Percentiles rank a stretch among this genome's conserved stretches.
Conservation (phyloP, 176 grass and related monocot species). For the Triticum timopheevii region DNA sequence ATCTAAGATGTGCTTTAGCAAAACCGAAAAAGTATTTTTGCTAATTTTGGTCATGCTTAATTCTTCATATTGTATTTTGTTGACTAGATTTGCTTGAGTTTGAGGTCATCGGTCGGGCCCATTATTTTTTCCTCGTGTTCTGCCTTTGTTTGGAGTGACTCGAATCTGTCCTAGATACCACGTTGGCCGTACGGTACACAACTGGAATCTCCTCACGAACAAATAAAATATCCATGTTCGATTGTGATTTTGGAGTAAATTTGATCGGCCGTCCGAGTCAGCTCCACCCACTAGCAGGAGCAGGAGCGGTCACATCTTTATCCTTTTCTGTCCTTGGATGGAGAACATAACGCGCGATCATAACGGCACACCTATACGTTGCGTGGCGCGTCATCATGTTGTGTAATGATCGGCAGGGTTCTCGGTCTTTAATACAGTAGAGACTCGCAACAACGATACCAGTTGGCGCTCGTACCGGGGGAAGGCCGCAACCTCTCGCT, state of each 20-base stretch:
- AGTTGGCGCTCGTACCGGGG: not conserved
- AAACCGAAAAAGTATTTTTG: too few relatives aligned
- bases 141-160: too few relatives aligned
- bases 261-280: not conserved
- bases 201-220: not conserved
- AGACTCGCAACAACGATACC: not conserved
- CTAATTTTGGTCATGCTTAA: too few relatives aligned
- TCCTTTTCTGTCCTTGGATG: not conserved
- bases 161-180: not conserved
- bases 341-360: too few relatives aligned
- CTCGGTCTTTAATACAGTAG: too few relatives aligned
- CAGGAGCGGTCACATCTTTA: not conserved
- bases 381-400: too few relatives aligned
- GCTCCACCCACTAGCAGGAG: not conserved
- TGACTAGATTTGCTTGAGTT: too few relatives aligned
- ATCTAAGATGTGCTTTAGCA: too few relatives aligned
- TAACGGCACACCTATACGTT: not conserved
- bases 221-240: not conserved
- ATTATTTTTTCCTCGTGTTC: too few relatives aligned
- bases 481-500: not conserved
- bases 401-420: not conserved
- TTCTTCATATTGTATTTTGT: too few relatives aligned
- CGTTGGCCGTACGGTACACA: not conserved
- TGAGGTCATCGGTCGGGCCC: too few relatives aligned
- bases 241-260: not conserved